Percentiles rank a stretch among this genome's conserved stretches.
Evolutionary conservation across 306 rosid genomes (phyloP).

Genomic region (Malus fusca): DNA sequence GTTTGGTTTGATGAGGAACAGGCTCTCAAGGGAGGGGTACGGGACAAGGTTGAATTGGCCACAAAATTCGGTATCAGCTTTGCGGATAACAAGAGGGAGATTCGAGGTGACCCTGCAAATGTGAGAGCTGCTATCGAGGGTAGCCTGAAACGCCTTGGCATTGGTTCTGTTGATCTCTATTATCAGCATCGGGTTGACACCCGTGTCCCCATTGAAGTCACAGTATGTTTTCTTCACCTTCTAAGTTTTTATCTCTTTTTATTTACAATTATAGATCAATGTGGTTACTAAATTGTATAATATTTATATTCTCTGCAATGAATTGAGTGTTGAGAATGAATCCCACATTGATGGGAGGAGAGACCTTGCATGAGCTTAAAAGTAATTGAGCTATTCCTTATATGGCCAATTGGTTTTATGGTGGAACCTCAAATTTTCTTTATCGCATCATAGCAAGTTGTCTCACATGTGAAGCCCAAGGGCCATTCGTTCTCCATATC

Average conservation of each 20-base stretch:
- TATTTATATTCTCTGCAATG: not conserved
- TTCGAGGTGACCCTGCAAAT: constrained; percentile 51
- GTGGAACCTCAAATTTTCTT: too few species aligned
- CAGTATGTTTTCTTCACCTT: constrained; percentile 26
- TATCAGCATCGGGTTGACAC: constrained; percentile 64
- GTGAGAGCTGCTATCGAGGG: constrained; percentile 65
- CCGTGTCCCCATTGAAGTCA: constrained; percentile 64
- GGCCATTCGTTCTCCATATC: too few species aligned
- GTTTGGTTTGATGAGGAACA: not conserved
- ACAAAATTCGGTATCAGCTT: constrained; percentile 38
- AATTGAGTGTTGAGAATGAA: not conserved
- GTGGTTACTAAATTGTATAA: not conserved
- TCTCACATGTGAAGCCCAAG: too few species aligned
- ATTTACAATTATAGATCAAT: not conserved
- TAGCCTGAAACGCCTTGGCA: constrained; percentile 53
- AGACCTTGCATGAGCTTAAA: too few species aligned
- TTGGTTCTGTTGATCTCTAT: constrained; percentile 62
- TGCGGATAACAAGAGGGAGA: constrained; percentile 17
- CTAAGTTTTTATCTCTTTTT: not conserved
- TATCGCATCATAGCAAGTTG: too few species aligned
- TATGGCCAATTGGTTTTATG: too few species aligned
- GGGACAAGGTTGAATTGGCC: constrained; percentile 51
- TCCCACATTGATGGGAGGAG: too few species aligned
- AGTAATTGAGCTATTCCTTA: too few species aligned
- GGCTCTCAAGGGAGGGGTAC: constrained; percentile 36